Conservation (phyloP, 2,329 filamentous ascomycete species). For the Colletotrichum navitas region DNA sequence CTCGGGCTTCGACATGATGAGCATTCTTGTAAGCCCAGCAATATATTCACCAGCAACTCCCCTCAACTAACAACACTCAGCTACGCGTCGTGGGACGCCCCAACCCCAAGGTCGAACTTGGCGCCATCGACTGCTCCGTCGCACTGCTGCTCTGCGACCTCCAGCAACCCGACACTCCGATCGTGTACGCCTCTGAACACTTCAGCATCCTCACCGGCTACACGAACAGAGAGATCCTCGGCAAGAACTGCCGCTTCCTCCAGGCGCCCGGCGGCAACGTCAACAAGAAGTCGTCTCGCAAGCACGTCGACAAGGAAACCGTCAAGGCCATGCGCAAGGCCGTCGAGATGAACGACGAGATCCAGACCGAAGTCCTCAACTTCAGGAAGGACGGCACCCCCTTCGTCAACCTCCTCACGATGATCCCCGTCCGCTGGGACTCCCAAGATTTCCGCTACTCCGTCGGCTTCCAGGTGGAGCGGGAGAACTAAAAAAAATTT, state of each 20-base stretch:
- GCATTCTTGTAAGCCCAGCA: conserved; percentile 62
- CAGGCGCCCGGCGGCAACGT: conserved; percentile 80
- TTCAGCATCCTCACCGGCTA: conserved; percentile 87
- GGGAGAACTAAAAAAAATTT: conserved; percentile 52
- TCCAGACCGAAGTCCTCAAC: conserved; percentile 74
- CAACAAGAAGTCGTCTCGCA: conserved; percentile 68
- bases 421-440: conserved; percentile 82
- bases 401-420: conserved; percentile 87
- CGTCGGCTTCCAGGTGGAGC: conserved; percentile 84
- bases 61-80: conserved; percentile 49
- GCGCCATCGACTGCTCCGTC: conserved; percentile 86
- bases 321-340: conserved; percentile 67
- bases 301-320: conserved; percentile 75
- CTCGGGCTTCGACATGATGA: conserved; percentile 68
- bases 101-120: conserved; percentile 82
- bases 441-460: conserved; percentile 76
- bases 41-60: neutral
- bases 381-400: conserved; percentile 84
- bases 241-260: conserved; percentile 86
- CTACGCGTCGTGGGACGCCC: conserved; percentile 75
- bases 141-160: conserved; percentile 87
- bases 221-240: conserved; percentile 77
- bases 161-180: conserved; percentile 78
- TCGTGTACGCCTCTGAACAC: conserved; percentile 86
- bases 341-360: conserved; percentile 58